phyloP scores from a whole-genome alignment of 257 asterid genomes.

The Coffea canephora region DNA sequence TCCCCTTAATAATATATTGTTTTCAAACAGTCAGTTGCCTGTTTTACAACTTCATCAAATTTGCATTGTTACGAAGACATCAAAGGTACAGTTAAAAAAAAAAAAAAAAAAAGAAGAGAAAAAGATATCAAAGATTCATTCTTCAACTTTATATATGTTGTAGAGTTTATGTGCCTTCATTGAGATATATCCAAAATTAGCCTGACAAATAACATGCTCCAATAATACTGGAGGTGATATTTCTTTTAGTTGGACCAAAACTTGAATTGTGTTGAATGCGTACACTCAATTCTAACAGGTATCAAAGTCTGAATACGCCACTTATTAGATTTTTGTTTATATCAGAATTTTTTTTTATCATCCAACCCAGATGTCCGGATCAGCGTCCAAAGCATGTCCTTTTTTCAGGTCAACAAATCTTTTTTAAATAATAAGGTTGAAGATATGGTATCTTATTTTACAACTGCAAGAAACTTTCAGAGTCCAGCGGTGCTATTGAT shows the following conservation, averaged over 20 bases:
- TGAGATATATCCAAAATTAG: background rate
- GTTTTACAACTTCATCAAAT: too few species aligned
- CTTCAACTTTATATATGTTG: too few species aligned
- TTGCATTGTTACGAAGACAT: too few species aligned
- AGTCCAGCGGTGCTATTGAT: background rate
- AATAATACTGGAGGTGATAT: background rate
- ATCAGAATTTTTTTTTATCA: background rate
- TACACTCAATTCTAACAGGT: background rate
- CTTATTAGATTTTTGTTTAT: too few species aligned
- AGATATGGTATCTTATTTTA: background rate
- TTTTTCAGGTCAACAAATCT: background rate
- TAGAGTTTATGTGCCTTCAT: too few species aligned
- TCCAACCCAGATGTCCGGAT: background rate
- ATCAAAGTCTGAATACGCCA: background rate
- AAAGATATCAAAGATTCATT: too few species aligned
- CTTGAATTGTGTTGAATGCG: background rate
- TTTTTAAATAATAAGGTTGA: background rate
- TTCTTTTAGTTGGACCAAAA: too few species aligned
- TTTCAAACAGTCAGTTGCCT: too few species aligned
- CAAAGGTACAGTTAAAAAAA: too few species aligned
- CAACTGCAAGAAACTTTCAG: background rate
- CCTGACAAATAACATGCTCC: background rate
- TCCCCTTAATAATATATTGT: too few species aligned
- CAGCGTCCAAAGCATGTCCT: background rate
- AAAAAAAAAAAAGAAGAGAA: too few species aligned